Conservation (phyloP, 805 yeast genomes). For the Pichia paraexigua region DNA sequence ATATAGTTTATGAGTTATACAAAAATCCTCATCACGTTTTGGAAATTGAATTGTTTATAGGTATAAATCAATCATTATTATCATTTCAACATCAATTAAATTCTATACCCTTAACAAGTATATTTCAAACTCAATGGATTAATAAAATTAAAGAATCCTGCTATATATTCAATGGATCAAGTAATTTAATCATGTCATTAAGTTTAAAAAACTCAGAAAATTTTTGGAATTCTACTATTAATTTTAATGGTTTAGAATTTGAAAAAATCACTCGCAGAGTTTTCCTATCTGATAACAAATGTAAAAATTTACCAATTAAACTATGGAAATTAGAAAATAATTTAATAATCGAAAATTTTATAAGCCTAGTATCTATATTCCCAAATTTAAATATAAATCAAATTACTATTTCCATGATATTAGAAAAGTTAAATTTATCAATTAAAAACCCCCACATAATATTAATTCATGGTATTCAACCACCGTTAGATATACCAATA, state of each 20-base stretch:
- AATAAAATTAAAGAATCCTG: constrained; percentile 81
- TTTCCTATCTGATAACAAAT: constrained; percentile 25
- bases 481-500: constrained; percentile 39
- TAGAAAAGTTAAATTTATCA: not conserved
- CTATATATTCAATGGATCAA: constrained; percentile 64
- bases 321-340: constrained; percentile 7
- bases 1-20: not conserved
- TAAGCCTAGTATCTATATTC: not conserved
- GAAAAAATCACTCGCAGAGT: constrained; percentile 13
- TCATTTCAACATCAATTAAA: constrained; percentile 18
- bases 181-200: constrained; percentile 73
- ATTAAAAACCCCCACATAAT: not conserved
- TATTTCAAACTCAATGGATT: constrained; percentile 49
- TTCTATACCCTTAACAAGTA: not conserved
- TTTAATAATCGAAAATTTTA: not conserved
- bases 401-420: not conserved
- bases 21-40: not conserved
- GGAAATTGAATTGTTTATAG: not conserved
- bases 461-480: constrained; percentile 43
- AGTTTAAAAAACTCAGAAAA: constrained; percentile 51
- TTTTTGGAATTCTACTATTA: constrained; percentile 43
- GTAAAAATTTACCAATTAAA: constrained; percentile 31
- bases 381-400: not conserved
- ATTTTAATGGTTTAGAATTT: constrained; percentile 20
- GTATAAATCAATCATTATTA: constrained; percentile 13